These are phyloP conservation scores for Trypanosoma theileri DNA, from an alignment of 208 protist genomes.

Conservation along the genomic window DNA sequence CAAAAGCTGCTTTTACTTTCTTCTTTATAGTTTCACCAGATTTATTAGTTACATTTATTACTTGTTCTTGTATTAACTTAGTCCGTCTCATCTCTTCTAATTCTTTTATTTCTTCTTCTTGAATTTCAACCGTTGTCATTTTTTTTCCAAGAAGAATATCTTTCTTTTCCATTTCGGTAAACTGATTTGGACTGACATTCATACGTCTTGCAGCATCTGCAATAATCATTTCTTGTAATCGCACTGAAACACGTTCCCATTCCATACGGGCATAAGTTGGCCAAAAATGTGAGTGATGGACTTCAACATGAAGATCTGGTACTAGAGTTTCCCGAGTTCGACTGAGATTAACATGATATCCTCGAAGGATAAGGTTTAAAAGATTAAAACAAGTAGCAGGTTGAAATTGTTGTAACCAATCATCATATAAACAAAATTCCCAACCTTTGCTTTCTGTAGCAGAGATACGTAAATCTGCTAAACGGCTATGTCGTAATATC, in stretches of 20 bases:
- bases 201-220: slow-evolving; percentile 99
- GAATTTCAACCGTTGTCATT: slow-evolving; percentile 97
- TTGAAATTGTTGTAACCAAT: slow-evolving; percentile 99
- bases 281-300: slow-evolving; percentile 98
- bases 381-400: slow-evolving; percentile 99
- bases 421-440: slow-evolving; percentile 99
- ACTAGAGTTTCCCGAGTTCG: slow-evolving; percentile 97
- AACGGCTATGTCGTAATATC: slow-evolving; percentile 98
- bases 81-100: slow-evolving; percentile 96
- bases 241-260: slow-evolving; percentile 98
- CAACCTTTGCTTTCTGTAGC: slow-evolving; percentile 99
- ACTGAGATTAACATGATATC: slow-evolving; percentile 97
- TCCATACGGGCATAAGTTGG: slow-evolving; percentile 98
- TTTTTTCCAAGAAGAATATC: slow-evolving; percentile 99
- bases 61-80: slow-evolving; percentile 67
- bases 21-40: slow-evolving; percentile 73
- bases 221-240: slow-evolving; percentile 99
- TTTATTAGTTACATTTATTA: slow-evolving; percentile 53
- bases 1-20: slow-evolving; percentile 82
- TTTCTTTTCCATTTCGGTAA: slow-evolving; percentile 99
- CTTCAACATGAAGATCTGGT: slow-evolving; percentile 96
- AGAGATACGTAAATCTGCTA: slow-evolving; percentile 99
- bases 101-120: slow-evolving; percentile 98
- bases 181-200: slow-evolving; percentile 98
- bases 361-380: slow-evolving; percentile 99